Conservation (phyloP, 306 rosid genomes). For the Castanospermum australe region DNA sequence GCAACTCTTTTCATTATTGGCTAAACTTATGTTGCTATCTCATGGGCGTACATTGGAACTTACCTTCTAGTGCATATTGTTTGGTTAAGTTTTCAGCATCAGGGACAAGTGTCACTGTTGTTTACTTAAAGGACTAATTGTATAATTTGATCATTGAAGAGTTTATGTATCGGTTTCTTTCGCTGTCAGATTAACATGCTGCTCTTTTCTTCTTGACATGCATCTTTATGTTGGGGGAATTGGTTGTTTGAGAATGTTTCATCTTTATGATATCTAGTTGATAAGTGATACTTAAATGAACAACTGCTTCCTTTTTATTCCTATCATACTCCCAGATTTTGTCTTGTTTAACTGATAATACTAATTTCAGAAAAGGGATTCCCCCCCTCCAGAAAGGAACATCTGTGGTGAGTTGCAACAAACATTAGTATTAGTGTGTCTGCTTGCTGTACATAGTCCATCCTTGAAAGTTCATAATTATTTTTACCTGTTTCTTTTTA, state of each 20-base stretch:
- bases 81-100: conserved; percentile 9
- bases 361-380: conserved; percentile 18
- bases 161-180: neutral
- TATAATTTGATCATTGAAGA: neutral
- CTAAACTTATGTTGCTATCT: neutral
- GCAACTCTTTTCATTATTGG: neutral
- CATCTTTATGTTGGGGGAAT: neutral
- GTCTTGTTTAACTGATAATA: conserved; percentile 1
- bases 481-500: neutral
- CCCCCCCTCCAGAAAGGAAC: neutral
- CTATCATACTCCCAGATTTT: neutral
- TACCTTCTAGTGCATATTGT: neutral
- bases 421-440: conserved; percentile 9
- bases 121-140: neutral
- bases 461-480: neutral
- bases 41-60: neutral
- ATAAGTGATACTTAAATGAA: conserved; percentile 4
- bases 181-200: neutral
- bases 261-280: conserved; percentile 9
- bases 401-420: conserved; percentile 4
- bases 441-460: conserved; percentile 15
- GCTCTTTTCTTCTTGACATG: neutral
- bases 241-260: neutral
- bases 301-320: neutral
- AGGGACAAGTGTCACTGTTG: neutral